phyloP scores from a whole-genome alignment of 768 basidiomycete species.

The Suillus spraguei region DNA sequence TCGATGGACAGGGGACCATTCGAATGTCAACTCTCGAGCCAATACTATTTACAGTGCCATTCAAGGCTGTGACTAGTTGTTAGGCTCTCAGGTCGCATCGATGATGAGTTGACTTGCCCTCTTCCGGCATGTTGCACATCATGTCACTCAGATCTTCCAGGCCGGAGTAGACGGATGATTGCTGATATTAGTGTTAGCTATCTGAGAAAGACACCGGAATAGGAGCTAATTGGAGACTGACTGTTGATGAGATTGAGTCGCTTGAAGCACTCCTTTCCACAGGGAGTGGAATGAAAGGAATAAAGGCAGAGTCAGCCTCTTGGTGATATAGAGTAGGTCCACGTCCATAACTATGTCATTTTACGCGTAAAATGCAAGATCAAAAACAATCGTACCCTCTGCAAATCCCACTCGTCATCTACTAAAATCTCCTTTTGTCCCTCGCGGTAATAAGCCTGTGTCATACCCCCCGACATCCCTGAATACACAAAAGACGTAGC shows the following conservation, averaged over 20 bases:
- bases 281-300: not conserved
- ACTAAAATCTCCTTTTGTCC: not conserved
- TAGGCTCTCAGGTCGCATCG: not conserved
- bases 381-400: not conserved
- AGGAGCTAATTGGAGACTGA: constrained; percentile 1
- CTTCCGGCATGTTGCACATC: constrained; percentile 14
- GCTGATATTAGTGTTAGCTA: constrained; percentile 8
- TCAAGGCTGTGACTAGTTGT: not conserved
- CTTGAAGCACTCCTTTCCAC: constrained; percentile 9
- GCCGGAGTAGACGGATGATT: constrained; percentile 16
- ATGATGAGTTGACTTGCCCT: constrained; percentile 7
- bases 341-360: constrained; percentile 1
- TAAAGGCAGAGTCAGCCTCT: not conserved
- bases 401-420: not conserved
- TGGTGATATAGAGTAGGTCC: not conserved
- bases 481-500: not conserved
- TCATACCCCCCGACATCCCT: not conserved
- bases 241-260: constrained; percentile 13
- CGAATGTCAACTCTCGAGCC: not conserved
- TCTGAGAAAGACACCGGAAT: not conserved
- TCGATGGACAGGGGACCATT: not conserved
- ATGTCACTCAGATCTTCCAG: constrained; percentile 17
- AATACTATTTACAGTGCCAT: not conserved
- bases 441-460: constrained; percentile 2
- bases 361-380: not conserved